Evolutionary conservation across 192 early-diverging fungal genomes (phyloP).

Genomic region (Pecoramyces ruminantium): DNA sequence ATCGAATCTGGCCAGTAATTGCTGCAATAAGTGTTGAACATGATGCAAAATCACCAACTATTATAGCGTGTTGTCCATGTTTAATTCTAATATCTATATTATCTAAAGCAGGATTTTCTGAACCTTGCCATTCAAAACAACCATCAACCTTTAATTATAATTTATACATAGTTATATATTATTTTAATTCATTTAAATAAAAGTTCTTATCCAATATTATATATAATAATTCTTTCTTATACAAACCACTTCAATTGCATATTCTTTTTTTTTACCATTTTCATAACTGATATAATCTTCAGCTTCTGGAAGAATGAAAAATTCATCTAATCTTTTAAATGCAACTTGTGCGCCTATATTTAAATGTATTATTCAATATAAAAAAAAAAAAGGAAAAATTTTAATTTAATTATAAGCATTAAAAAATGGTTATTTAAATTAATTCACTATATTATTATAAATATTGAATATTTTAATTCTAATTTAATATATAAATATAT

Average conservation of each 20-base stretch:
- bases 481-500: too few species aligned
- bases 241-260: background rate
- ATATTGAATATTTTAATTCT: too few species aligned
- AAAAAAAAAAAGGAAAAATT: too few species aligned
- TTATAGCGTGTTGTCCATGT: conserved; percentile 32
- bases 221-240: too few species aligned
- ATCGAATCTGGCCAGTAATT: conserved; percentile 45
- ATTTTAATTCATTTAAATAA: too few species aligned
- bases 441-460: too few species aligned
- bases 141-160: conserved; percentile 25
- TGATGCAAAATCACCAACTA: conserved; percentile 49
- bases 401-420: too few species aligned
- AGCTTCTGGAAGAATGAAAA: background rate
- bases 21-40: conserved; percentile 42
- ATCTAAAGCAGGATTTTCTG: conserved; percentile 14
- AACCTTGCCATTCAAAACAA: conserved; percentile 41
- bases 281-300: background rate
- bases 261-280: background rate
- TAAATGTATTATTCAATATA: background rate
- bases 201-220: too few species aligned
- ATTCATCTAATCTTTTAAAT: background rate
- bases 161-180: background rate
- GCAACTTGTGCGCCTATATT: background rate
- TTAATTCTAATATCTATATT: conserved; percentile 29
- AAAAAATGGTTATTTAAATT: too few species aligned